Evolutionary conservation across 768 basidiomycete genomes (phyloP), one percentile per base, ranked within the genome.

Genomic region (Mycena pura): DNA sequence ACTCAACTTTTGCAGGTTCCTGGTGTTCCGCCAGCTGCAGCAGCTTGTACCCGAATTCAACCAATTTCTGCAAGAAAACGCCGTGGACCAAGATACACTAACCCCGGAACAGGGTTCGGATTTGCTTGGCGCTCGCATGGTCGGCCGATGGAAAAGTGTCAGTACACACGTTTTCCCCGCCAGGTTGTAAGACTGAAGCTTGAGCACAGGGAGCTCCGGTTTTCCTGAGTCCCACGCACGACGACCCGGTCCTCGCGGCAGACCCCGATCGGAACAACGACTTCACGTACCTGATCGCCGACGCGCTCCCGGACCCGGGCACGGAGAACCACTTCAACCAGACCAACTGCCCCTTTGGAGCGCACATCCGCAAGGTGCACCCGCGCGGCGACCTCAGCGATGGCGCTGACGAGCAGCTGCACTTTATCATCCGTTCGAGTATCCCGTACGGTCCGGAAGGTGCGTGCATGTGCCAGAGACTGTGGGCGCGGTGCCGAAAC

Each of bases 111-210:
- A 74, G 54, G 69, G 73, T 24, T 64, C 70, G n/a, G 73, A 66
- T 19, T 69, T 74, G 40, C 63, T 70, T 6, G 73, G 72, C 38
- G 76, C 75, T 17, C 68, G 76, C 36, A 70, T 77, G 66, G 62
- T 76, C 17, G 76, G 76, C 2, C 66, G 76, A 2, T 77, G 73
- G 74, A 74, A 73, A 56, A 72, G 70, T 50, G 73, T 72, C 63
- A 34, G 68, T 63, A 10, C 5, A 39, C 31, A 21, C 7, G 22
- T 43, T 11, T 43, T 31, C 31, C 14, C 15, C 13, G 50, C 11
- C n/a, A 22, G n/a, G n/a, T n/a, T n/a, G n/a, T n/a, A n/a, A 40
- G 46, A 43, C 6, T 27, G 17, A 28, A 19, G 9, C 21, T n/a
- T 41, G 17, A 22, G 3, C 27, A 5, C 32, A 74, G 73, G 75